Base-by-base conservation (phyloP, 176 grass and related monocot species). In the barley (Hordeum vulgare) region DNA sequence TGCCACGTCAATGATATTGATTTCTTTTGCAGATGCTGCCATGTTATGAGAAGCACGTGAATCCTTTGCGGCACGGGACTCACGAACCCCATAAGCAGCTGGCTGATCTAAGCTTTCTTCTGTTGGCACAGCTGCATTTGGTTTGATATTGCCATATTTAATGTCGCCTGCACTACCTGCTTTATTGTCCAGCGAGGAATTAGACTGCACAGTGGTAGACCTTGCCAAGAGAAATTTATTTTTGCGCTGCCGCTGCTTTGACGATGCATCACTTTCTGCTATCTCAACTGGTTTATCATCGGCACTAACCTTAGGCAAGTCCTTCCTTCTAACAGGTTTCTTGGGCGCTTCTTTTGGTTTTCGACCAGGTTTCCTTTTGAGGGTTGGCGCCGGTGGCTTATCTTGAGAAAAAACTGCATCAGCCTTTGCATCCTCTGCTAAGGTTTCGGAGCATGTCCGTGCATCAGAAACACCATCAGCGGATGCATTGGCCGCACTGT, bases 391-490 rank as follows among this genome's bases (percentile, higher is more conserved):
- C 24, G 58, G 42, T 64, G 51, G 67, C 62, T 88, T 77, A 49
- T 74, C 82, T 42, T 86, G 75, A 72, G 77, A 84, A 74, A 57
- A 71, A 84, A 86, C 86, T 9, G 45, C 45, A 13, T 77, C 42
- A 71, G 77, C 84, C 77, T 42, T 80, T 65, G 42, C 80, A 53
- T 83, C 86, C 77, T 86, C 90, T 69, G 75, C 83, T 58, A 83
- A 44, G 72, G 61, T 86, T 77, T 88, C 64, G 14, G 74, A 54
- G 80, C 76, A 88, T 85, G 60, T 49, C 67, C 83, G 84, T 75
- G 69, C 84, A 83, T 77, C 64, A 88, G 79, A 88, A 89, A 81
- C 82, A 40, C 75, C 79, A 86, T 71, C 71, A 70, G 71, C 77
- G 53, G 63, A 74, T 71, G 58, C 45, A 81, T 82, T 63, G 85